Evolutionary conservation across 2,329 filamentous ascomycete species (phyloP).

Genomic region (Chaetomiaceae sp.): DNA sequence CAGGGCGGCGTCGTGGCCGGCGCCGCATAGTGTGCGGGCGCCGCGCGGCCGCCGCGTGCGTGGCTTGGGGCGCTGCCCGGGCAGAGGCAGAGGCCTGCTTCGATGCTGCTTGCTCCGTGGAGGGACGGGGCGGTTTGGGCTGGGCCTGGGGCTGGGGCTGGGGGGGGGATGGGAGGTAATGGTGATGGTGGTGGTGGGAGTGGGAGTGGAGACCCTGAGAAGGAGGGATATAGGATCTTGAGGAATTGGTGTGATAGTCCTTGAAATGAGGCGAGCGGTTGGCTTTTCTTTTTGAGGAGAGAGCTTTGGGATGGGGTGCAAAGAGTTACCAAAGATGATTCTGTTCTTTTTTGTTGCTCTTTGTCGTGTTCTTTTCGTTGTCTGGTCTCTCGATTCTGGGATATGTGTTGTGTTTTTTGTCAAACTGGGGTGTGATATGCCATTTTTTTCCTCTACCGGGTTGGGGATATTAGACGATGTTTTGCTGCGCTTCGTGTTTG

Average conservation of each 20-base stretch:
- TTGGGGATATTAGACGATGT: constrained; percentile 6
- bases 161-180: neutral
- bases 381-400: neutral
- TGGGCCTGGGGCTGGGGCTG: neutral
- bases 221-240: constrained; percentile 7
- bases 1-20: constrained; percentile 24
- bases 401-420: too few species aligned
- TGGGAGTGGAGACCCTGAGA: neutral
- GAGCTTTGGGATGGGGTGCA: too few species aligned
- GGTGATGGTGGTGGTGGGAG: neutral
- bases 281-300: too few species aligned
- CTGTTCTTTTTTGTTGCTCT: neutral
- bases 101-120: constrained; percentile 26
- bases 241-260: constrained; percentile 11
- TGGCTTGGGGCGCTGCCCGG: constrained; percentile 4
- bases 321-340: neutral
- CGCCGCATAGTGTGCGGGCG: constrained; percentile 30
- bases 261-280: neutral
- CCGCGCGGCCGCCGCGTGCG: constrained; percentile 2
- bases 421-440: constrained; percentile 1
- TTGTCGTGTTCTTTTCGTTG: neutral
- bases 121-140: neutral
- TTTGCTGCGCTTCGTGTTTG: neutral
- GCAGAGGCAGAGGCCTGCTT: constrained; percentile 27
- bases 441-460: neutral